phyloP scores from a whole-genome alignment of 2,329 filamentous ascomycete species.

The Ceratocystis cubensis region DNA sequence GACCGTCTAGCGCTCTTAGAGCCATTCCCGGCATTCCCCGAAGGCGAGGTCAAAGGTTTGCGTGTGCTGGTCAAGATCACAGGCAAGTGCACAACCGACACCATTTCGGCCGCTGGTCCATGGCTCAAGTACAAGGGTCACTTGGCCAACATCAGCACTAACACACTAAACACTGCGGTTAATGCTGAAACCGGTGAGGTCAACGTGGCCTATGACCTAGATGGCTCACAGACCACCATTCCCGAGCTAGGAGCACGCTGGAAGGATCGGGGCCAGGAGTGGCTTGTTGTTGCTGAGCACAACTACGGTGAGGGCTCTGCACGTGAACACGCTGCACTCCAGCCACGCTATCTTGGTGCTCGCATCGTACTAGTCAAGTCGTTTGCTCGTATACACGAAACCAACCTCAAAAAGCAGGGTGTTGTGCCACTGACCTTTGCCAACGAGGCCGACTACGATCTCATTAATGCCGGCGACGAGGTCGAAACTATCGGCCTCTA shows the following conservation, averaged over 20 bases:
- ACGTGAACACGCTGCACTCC: conserved; percentile 77
- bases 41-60: conserved; percentile 59
- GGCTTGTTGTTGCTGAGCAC: conserved; percentile 93
- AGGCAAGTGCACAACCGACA: conserved; percentile 97
- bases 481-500: conserved; percentile 73
- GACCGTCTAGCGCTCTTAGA: conserved; percentile 82
- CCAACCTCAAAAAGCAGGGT: conserved; percentile 94
- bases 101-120: conserved; percentile 89
- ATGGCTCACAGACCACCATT: conserved; percentile 63
- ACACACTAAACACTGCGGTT: conserved; percentile 89
- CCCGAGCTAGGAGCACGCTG: conserved; percentile 77
- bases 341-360: conserved; percentile 81
- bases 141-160: conserved; percentile 91
- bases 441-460: conserved; percentile 77
- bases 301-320: conserved; percentile 93
- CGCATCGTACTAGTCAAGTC: conserved; percentile 73
- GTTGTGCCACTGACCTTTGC: conserved; percentile 88
- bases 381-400: conserved; percentile 89
- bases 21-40: conserved; percentile 75
- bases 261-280: conserved; percentile 62
- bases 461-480: conserved; percentile 68
- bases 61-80: conserved; percentile 90
- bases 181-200: conserved; percentile 88
- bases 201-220: conserved; percentile 79
- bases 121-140: conserved; percentile 99